Evolutionary conservation across 805 yeast genomes (phyloP), one percentile per base, ranked within the genome.

Genomic region (Candida wancherniae): DNA sequence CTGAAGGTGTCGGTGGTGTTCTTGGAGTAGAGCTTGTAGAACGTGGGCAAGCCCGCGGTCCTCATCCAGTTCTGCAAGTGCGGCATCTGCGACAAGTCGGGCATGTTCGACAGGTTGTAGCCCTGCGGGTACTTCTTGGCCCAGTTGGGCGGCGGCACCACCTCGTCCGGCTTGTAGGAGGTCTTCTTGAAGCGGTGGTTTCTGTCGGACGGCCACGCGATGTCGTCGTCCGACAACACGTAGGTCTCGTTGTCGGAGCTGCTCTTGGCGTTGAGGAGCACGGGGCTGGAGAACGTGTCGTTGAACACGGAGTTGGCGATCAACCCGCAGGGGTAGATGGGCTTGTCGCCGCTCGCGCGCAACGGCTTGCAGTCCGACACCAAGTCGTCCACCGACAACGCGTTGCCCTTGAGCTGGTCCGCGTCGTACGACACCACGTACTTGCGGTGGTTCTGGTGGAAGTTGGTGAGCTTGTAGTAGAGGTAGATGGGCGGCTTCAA

Each of bases 111-210:
- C 19, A 73, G 78, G n/a, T 82, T 85, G 61, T 92, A 90, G 0
- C 97, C 97, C 37, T 87, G 61, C 2, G 97, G 97, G 55, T 58
- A 90, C 61, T 51, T 63, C 41, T 73, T 69, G 23, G 61, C 66
- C 98, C 98, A 90, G 61, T 83, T 85, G 31, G 92, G 95, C 5
- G 98, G 98, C 9, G 98, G 98, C 3, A 80, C 92, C 25, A 90
- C 80, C 9, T 86, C 79, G 17, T 66, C 51, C 6, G 79, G 66
- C 24, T 69, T 66, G 54, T 92, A 88, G 32, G 64, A 45, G 1
- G 97, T 82, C 50, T 73, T 77, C 62, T 81, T 77, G 63, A 73
- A 90, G 41, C 84, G 71, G 37, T 53, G 55, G 22, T 73, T 61
- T 33, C 74, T 65, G 58, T 92, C 97, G 2, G 86, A 67, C 2